A percentile compares a stretch with the other conserved stretches of the same genome.
Evolutionary conservation across 225 moss, liverwort and hornwort genomes (phyloP).

Genomic region (Lunularia cruciata): DNA sequence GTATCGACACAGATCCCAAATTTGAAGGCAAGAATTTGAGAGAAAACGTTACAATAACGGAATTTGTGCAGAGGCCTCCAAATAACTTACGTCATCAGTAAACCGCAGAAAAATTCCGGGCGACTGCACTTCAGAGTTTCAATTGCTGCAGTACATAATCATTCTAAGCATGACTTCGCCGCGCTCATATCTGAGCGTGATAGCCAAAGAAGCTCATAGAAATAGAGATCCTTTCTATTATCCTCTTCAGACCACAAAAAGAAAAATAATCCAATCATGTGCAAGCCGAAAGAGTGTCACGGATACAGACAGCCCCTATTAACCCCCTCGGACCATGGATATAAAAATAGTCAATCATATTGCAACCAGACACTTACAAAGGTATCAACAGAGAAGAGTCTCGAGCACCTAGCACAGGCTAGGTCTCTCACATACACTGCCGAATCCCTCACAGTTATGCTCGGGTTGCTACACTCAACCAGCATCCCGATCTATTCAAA

Average conservation of each 20-base stretch:
- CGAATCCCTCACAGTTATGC: slow-evolving; percentile 28
- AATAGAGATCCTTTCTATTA: not conserved
- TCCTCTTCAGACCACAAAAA: not conserved
- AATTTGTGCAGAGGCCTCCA: no score
- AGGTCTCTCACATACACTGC: slow-evolving; percentile 42
- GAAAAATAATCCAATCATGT: slow-evolving; percentile 6
- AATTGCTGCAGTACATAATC: slow-evolving; percentile 6
- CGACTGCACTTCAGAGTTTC: not conserved
- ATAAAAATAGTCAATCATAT: slow-evolving; percentile 31
- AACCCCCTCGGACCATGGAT: slow-evolving; percentile 1
- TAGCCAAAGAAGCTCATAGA: slow-evolving; percentile 9
- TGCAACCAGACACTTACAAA: slow-evolving; percentile 34
- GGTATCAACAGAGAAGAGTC: slow-evolving; percentile 36
- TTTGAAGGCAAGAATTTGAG: no score
- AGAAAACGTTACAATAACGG: no score
- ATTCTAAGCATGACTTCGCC: slow-evolving; percentile 3
- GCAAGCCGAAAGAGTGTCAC: slow-evolving; percentile 4
- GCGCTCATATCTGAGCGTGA: slow-evolving; percentile 11
- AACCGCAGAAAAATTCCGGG: no score
- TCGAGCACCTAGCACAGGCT: slow-evolving; percentile 29
- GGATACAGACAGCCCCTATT: slow-evolving; percentile 1
- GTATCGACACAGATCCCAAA: no score
- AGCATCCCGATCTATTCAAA: slow-evolving; percentile 37
- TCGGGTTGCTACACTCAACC: slow-evolving; percentile 45
- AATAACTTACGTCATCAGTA: no score